Conservation (phyloP, 306 rosid genomes). For the Lathyrus oleraceus region DNA sequence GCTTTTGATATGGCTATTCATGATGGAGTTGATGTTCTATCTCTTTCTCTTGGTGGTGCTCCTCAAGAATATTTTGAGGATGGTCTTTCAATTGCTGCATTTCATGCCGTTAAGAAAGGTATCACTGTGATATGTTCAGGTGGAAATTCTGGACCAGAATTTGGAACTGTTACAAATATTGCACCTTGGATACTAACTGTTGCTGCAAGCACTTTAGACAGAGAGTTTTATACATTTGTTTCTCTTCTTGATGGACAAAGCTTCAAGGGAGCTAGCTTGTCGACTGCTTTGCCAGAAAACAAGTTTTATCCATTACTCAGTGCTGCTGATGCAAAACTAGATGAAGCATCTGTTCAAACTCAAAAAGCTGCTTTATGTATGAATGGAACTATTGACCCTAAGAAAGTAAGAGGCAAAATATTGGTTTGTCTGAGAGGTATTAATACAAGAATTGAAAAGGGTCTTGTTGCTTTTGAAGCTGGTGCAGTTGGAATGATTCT, state of each 20-base stretch:
- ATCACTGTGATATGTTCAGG: constrained; percentile 55
- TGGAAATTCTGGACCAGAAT: constrained; percentile 64
- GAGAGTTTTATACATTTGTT: constrained; percentile 48
- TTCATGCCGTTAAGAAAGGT: constrained; percentile 63
- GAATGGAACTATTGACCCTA: constrained; percentile 47
- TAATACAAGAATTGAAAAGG: constrained; percentile 47
- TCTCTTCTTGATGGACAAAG: constrained; percentile 52
- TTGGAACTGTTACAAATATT: constrained; percentile 45
- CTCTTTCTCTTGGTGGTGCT: constrained; percentile 55
- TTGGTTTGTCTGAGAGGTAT: constrained; percentile 63
- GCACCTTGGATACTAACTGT: constrained; percentile 81
- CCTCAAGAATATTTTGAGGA: constrained; percentile 35
- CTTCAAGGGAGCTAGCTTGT: constrained; percentile 64
- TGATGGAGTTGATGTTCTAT: constrained; percentile 71
- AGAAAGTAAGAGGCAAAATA: constrained; percentile 59
- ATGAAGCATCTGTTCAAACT: constrained; percentile 10
- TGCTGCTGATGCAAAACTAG: constrained; percentile 45
- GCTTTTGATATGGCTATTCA: constrained; percentile 69
- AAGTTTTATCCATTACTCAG: constrained; percentile 58
- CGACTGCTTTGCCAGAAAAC: constrained; percentile 38
- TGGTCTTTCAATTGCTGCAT: constrained; percentile 52
- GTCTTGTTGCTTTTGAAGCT: constrained; percentile 51
- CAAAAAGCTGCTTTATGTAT: constrained; percentile 46
- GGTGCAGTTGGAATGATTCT: constrained; percentile 86
- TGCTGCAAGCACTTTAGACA: constrained; percentile 72